phyloP scores from a whole-genome alignment of 768 basidiomycete genomes.

The Termitomyces sp. region DNA sequence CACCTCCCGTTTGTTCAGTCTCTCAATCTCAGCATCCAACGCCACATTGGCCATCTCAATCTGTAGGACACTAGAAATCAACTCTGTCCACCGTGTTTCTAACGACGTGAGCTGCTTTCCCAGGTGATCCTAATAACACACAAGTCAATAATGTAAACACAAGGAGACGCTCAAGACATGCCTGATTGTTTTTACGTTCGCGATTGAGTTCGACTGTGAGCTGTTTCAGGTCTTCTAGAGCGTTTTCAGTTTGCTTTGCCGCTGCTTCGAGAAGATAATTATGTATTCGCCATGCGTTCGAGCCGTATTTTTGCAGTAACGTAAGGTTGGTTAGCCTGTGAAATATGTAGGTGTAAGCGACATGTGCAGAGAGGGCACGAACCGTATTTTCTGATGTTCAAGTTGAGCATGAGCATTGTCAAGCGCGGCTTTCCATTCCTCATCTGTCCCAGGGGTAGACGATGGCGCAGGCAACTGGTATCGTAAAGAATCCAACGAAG shows the following conservation, averaged over 20 bases:
- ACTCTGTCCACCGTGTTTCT: constrained; percentile 89
- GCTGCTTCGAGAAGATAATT: constrained; percentile 84
- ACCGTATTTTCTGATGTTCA: constrained; percentile 83
- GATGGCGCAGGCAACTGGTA: constrained; percentile 71
- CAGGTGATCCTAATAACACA: constrained; percentile 51
- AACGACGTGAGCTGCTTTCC: constrained; percentile 76
- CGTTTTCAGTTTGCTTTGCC: constrained; percentile 63
- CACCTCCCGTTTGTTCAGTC: constrained; percentile 50
- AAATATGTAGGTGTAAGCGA: background rate
- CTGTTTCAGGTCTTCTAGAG: constrained; percentile 74
- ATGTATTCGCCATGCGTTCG: constrained; percentile 88
- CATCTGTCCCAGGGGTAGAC: constrained; percentile 56
- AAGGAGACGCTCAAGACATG: constrained; percentile 20
- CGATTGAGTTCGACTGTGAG: constrained; percentile 83
- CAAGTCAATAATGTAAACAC: background rate
- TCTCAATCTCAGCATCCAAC: constrained; percentile 73
- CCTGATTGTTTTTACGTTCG: constrained; percentile 83
- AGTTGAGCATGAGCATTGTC: constrained; percentile 77
- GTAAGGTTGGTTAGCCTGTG: constrained; percentile 76
- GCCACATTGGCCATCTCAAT: constrained; percentile 94
- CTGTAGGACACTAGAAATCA: constrained; percentile 86
- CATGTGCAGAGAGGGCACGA: constrained; percentile 11
- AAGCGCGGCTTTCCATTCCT: constrained; percentile 71
- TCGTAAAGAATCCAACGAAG: constrained; percentile 63
- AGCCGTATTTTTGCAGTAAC: constrained; percentile 78